Evolutionary conservation across 768 basidiomycete genomes (phyloP), one percentile per base, ranked within the genome.

Genomic region (Mycena albidolilacea): DNA sequence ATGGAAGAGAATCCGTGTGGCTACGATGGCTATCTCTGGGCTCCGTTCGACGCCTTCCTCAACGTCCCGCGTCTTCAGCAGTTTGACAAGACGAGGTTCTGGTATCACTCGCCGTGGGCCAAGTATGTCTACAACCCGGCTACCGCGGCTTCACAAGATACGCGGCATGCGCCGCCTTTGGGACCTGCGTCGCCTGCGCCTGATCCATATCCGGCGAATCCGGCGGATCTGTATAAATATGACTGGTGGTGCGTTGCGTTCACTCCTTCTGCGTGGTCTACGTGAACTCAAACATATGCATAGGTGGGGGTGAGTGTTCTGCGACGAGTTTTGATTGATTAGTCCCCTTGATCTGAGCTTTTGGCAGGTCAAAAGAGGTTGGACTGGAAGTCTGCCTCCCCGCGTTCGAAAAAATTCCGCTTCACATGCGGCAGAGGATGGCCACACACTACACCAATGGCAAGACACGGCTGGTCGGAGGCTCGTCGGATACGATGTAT

Each of bases 21-120:
- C 39, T 66, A 66, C 37, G 64, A 66, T 14, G 64, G 64, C n/a
- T 66, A 66, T 23, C 52, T 66, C 19, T 66, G 64, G 64, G 64
- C 64, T 5, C 64, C 64, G 21, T 66, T 66, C 64, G 64, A 66
- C 64, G 55, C 64, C 15, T 54, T 66, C 52, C 64, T 66, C n/a
- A 66, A 66, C n/a, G 64, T 66, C 15, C 64, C 64, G 5, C 64
- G 64, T 9, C 52, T 66, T n/a, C 64, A 66, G 39, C 52, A 55
- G n/a, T 55, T 66, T n/a, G 64, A 66, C 14, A 19, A 66, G n/a
- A 23, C 38, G 3, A 11, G 64, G 7, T 66, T 66, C 37, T 66
- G 64, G 64, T 66, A 66, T 55, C 50, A 57, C 19, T 55, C 64
- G n/a, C 64, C 64, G 17, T 66, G 64, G 64, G 64, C 37, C 8